phyloP scores from a whole-genome alignment of 768 basidiomycete genomes.

The Suillus tomentosus region DNA sequence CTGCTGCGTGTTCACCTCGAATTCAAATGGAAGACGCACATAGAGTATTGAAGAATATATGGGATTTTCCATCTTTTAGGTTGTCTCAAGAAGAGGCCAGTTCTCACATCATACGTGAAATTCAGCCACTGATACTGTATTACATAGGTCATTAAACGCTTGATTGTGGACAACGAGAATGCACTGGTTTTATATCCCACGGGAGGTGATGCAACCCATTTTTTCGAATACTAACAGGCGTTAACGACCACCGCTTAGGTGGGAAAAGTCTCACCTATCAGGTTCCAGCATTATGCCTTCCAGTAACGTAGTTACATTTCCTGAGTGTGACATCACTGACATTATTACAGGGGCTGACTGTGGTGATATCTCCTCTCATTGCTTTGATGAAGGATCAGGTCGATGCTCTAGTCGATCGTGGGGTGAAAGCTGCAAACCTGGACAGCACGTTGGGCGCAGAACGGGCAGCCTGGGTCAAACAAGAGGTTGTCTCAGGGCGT shows the following conservation, averaged over 20 bases:
- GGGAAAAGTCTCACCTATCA: slow-evolving; percentile 44
- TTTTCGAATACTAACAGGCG: not conserved
- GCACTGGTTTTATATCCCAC: slow-evolving; percentile 45
- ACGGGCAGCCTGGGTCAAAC: slow-evolving; percentile 36
- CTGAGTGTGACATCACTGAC: not conserved
- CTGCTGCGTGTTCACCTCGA: not conserved
- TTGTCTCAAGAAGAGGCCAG: slow-evolving; percentile 40
- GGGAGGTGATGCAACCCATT: slow-evolving; percentile 26
- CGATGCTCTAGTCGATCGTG: slow-evolving; percentile 33
- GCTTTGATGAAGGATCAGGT: slow-evolving; percentile 43
- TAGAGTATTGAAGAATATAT: slow-evolving; percentile 34
- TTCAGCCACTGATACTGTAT: not conserved
- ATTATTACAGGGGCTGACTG: slow-evolving; percentile 27
- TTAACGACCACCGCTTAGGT: slow-evolving; percentile 20
- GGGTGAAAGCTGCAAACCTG: slow-evolving; percentile 41
- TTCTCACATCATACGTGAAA: not conserved
- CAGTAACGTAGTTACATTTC: slow-evolving; percentile 19
- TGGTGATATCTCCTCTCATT: slow-evolving; percentile 41
- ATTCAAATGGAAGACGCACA: slow-evolving; percentile 39
- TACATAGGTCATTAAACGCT: slow-evolving; percentile 37
- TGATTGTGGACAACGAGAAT: slow-evolving; percentile 42
- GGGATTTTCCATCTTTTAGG: slow-evolving; percentile 38
- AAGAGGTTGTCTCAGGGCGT: slow-evolving; percentile 37
- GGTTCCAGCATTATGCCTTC: slow-evolving; percentile 42
- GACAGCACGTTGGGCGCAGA: slow-evolving; percentile 41